Evolutionary conservation across 495 filamentous ascomycete species (phyloP).

Genomic region (Penicillium canescens): DNA sequence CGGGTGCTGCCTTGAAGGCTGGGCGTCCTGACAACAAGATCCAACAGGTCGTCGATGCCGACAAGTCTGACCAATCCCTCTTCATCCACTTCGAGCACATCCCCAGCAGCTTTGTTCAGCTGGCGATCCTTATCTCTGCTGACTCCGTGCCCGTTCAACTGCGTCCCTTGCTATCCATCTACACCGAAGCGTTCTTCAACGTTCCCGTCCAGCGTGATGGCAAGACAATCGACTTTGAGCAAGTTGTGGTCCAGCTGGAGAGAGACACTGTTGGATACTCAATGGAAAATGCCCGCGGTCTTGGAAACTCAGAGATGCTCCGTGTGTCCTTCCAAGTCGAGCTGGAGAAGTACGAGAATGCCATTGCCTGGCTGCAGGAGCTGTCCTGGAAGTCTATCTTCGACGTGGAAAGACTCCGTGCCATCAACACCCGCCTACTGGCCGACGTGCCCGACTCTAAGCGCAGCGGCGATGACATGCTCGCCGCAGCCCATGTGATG

Average conservation of each 20-base stretch:
- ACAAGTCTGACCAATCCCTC: constrained; percentile 63
- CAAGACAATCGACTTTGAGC: constrained; percentile 79
- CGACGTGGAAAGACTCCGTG: constrained; percentile 75
- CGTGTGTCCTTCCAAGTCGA: constrained; percentile 83
- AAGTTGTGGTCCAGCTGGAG: constrained; percentile 86
- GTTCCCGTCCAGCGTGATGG: constrained; percentile 81
- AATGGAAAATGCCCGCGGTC: constrained; percentile 61
- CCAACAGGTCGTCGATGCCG: constrained; percentile 76
- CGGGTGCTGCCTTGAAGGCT: constrained; percentile 72
- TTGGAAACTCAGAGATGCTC: constrained; percentile 79
- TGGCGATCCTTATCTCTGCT: constrained; percentile 77
- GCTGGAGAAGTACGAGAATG: constrained; percentile 78
- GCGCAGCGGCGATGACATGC: constrained; percentile 74
- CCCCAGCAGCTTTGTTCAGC: constrained; percentile 82
- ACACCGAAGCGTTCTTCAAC: constrained; percentile 90
- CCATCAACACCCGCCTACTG: constrained; percentile 82
- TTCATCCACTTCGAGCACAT: constrained; percentile 98
- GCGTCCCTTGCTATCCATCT: constrained; percentile 81
- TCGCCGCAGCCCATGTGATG: constrained; percentile 73
- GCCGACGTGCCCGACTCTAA: constrained; percentile 94
- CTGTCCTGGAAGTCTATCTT: constrained; percentile 87
- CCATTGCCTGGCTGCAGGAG: constrained; percentile 83
- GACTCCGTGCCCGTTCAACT: constrained; percentile 67
- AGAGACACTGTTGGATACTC: constrained; percentile 83
- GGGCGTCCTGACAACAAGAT: constrained; percentile 65